Conservation (phyloP, 805 yeast species). For the Cyberlindnera mrakii region DNA sequence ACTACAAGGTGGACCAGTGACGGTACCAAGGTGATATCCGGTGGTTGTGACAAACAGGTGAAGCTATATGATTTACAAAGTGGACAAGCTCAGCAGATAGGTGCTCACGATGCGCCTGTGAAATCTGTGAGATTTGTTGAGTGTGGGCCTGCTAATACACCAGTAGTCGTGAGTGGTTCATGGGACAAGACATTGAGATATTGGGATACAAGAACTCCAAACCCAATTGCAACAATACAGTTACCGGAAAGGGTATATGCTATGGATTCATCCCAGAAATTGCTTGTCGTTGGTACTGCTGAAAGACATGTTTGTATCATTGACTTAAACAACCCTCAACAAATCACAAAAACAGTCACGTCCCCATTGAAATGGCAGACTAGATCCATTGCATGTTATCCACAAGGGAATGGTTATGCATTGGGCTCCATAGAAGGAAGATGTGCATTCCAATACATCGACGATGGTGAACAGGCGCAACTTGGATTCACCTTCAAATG, state of each 20-base stretch:
- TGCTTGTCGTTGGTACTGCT: slow-evolving; percentile 91
- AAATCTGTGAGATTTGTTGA: slow-evolving; percentile 68
- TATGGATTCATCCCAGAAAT: slow-evolving; percentile 76
- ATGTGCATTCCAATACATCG: slow-evolving; percentile 89
- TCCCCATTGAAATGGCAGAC: slow-evolving; percentile 91
- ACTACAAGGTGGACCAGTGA: slow-evolving; percentile 78
- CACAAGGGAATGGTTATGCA: slow-evolving; percentile 90
- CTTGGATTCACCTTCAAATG: slow-evolving; percentile 88
- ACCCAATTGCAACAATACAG: slow-evolving; percentile 73
- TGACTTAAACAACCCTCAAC: slow-evolving; percentile 77
- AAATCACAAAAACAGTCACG: slow-evolving; percentile 62
- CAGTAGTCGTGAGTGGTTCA: slow-evolving; percentile 82
- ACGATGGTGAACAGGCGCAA: slow-evolving; percentile 67
- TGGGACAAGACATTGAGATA: slow-evolving; percentile 95
- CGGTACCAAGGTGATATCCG: slow-evolving; percentile 81
- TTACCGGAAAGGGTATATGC: slow-evolving; percentile 89
- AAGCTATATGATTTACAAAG: slow-evolving; percentile 74
- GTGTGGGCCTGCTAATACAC: slow-evolving; percentile 76
- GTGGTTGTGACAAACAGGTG: slow-evolving; percentile 88
- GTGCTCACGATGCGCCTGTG: slow-evolving; percentile 80
- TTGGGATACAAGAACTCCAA: slow-evolving; percentile 89
- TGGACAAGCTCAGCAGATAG: slow-evolving; percentile 80
- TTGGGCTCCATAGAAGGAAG: slow-evolving; percentile 93
- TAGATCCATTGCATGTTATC: slow-evolving; percentile 73
- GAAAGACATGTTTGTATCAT: slow-evolving; percentile 75